A percentile compares a stretch with the other conserved stretches of the same genome.
phyloP scores from a whole-genome alignment of 192 early-diverging fungal genomes.

The Rhizophagus clarus region DNA sequence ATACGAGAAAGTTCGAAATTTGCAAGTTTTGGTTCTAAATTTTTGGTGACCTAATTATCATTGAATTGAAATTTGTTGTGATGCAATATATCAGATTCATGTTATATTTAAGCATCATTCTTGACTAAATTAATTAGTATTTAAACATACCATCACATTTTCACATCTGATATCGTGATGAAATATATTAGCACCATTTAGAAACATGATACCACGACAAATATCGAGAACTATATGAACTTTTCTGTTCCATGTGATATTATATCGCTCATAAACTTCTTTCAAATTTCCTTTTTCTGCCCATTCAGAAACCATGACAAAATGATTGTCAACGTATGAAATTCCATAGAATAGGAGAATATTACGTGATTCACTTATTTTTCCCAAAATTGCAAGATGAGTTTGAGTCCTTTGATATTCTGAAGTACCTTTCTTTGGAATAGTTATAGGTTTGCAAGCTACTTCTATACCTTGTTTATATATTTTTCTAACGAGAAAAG shows the following conservation, averaged over 20 bases:
- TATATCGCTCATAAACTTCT: neutral
- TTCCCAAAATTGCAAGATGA: conserved; percentile 5
- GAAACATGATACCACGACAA: conserved; percentile 11
- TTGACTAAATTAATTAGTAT: neutral
- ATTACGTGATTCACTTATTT: neutral
- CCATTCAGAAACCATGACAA: neutral
- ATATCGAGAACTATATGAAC: conserved; percentile 3
- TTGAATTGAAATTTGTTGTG: no score
- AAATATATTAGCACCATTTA: neutral
- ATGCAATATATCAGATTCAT: no score
- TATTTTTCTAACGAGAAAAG: neutral
- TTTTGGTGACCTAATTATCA: neutral
- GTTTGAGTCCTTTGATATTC: neutral
- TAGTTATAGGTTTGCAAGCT: neutral
- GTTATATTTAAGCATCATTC: no score
- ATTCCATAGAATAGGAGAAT: conserved; percentile 17
- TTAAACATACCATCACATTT: conserved; percentile 1
- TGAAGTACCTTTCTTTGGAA: neutral
- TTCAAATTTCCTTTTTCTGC: no score
- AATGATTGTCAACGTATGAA: neutral
- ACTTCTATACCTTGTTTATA: neutral
- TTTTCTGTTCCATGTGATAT: neutral
- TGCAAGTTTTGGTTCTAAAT: neutral
- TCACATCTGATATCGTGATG: conserved; percentile 19
- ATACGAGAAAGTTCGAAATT: neutral